Percentiles rank a stretch among this genome's conserved stretches.
These are phyloP conservation scores for Xylariomycetidae sp. DNA, from an alignment of 2,329 filamentous ascomycete species.

Conservation along the genomic window DNA sequence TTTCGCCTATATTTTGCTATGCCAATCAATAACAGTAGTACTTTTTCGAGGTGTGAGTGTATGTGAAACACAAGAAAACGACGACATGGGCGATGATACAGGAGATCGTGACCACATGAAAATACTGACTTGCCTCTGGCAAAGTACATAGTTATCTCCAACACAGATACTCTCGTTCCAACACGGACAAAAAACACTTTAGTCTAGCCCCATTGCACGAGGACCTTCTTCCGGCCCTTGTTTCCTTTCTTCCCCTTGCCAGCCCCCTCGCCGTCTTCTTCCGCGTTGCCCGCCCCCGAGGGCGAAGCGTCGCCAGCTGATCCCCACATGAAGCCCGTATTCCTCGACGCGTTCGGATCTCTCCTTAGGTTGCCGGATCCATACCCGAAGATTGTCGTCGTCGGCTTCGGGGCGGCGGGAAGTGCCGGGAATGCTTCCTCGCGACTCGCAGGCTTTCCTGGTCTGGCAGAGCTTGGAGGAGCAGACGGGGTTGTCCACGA, in stretches of 20 bases:
- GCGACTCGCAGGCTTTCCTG: constrained; percentile 20
- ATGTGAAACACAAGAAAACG: too few relatives aligned
- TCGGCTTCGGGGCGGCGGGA: constrained; percentile 68
- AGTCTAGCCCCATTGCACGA: constrained; percentile 55
- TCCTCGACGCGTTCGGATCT: constrained; percentile 40
- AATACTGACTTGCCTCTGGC: too few relatives aligned
- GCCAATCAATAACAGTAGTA: too few relatives aligned
- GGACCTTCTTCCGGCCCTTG: constrained; percentile 57
- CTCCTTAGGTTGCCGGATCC: constrained; percentile 51
- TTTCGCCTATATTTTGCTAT: too few relatives aligned
- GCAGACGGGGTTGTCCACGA: constrained; percentile 18
- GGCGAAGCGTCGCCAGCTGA: constrained; percentile 19
- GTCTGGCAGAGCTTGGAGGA: constrained; percentile 8
- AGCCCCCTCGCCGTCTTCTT: constrained; percentile 20
- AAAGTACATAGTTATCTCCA: too few relatives aligned
- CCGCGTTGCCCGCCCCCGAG: constrained; percentile 6
- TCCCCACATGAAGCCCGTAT: constrained; percentile 53
- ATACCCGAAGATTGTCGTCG: constrained; percentile 59
- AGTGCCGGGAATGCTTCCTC: constrained; percentile 77
- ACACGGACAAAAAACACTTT: not conserved
- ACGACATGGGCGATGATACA: too few relatives aligned
- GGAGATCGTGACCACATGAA: too few relatives aligned
- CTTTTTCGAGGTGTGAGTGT: too few relatives aligned
- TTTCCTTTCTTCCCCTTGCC: constrained; percentile 52
- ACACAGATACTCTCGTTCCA: not conserved